Evolutionary conservation across 208 protist species (phyloP).

Genomic region (Leishmania major): DNA sequence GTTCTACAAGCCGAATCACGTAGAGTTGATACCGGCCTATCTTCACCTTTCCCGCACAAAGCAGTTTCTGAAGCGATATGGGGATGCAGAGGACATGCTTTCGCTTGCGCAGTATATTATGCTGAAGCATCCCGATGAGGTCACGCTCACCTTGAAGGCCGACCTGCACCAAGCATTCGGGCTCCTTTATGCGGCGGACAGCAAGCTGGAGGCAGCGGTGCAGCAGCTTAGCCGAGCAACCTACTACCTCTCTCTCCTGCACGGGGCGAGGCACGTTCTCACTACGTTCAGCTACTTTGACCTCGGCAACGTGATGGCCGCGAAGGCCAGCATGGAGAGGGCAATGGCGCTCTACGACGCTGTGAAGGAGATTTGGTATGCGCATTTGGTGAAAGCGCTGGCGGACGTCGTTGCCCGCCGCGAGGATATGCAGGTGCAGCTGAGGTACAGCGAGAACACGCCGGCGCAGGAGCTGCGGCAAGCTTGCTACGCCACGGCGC

Average conservation of each 20-base stretch:
- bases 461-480: slow-evolving; percentile 37
- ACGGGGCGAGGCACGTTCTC: slow-evolving; percentile 77
- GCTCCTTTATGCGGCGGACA: slow-evolving; percentile 86
- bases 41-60: slow-evolving; percentile 87
- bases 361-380: slow-evolving; percentile 88
- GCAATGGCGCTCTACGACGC: slow-evolving; percentile 90
- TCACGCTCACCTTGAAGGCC: slow-evolving; percentile 63
- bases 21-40: slow-evolving; percentile 81
- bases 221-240: slow-evolving; percentile 85
- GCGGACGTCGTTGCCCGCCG: slow-evolving; percentile 65
- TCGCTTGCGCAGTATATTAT: slow-evolving; percentile 88
- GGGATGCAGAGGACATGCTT: slow-evolving; percentile 88
- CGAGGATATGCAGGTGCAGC: slow-evolving; percentile 47
- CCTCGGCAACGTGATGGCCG: slow-evolving; percentile 90
- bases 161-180: slow-evolving; percentile 91
- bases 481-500: slow-evolving; percentile 60
- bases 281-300: slow-evolving; percentile 93
- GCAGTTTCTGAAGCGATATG: slow-evolving; percentile 82
- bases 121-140: slow-evolving; percentile 62
- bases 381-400: slow-evolving; percentile 46
- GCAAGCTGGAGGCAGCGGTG: slow-evolving; percentile 78
- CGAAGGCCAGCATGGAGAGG: slow-evolving; percentile 82
- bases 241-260: slow-evolving; percentile 85
- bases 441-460: slow-evolving; percentile 74
- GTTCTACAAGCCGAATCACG: slow-evolving; percentile 70